A percentile compares a stretch with the other conserved stretches of the same genome.
Evolutionary conservation across 306 rosid genomes (phyloP).

Genomic region (Vigna trinervia): DNA sequence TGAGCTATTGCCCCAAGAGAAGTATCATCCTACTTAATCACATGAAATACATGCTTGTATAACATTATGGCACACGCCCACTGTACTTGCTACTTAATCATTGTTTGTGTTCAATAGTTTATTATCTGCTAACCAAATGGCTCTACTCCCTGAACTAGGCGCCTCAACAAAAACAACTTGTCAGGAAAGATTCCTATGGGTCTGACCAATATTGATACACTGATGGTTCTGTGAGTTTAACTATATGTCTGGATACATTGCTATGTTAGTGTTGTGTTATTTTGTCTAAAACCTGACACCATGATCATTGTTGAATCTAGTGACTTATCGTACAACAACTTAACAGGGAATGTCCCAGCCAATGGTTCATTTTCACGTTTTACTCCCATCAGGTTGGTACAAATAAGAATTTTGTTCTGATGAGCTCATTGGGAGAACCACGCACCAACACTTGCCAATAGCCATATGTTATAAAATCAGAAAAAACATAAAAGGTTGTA

Average conservation of each 20-base stretch:
- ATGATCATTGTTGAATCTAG: conserved; percentile 57
- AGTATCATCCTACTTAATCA: neutral
- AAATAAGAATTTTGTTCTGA: conserved; percentile 14
- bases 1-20: neutral
- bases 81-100: neutral
- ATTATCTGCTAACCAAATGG: conserved; percentile 46
- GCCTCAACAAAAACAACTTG: conserved; percentile 92
- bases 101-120: conserved; percentile 22
- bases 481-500: too few relatives aligned
- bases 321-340: conserved; percentile 78
- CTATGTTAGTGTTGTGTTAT: conserved; percentile 16
- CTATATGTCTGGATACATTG: neutral
- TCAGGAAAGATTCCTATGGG: conserved; percentile 61
- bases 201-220: conserved; percentile 57
- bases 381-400: conserved; percentile 86
- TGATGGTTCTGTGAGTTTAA: conserved; percentile 95
- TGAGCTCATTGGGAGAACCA: neutral
- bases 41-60: conserved; percentile 1
- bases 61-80: neutral
- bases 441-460: neutral
- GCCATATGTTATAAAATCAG: too few relatives aligned
- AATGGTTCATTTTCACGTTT: conserved; percentile 84
- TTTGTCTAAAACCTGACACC: conserved; percentile 40
- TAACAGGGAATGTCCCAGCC: conserved; percentile 67
- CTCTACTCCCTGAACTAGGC: conserved; percentile 62